These are phyloP conservation scores for Leccinum aurantiacum DNA, from an alignment of 768 basidiomycete species.

Conservation along the genomic window DNA sequence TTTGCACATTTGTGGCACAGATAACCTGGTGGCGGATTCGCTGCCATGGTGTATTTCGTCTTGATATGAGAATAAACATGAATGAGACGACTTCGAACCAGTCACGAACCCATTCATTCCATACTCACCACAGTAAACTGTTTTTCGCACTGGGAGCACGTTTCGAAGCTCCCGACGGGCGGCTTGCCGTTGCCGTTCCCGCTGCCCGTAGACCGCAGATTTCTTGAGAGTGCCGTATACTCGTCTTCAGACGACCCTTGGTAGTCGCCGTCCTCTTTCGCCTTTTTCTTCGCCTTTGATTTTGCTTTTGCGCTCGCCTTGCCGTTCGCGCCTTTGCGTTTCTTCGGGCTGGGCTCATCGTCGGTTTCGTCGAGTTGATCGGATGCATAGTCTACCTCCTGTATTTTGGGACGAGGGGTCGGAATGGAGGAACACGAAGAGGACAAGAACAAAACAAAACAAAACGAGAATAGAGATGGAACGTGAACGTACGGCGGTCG, in stretches of 20 bases:
- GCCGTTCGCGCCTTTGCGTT: constrained; percentile 52
- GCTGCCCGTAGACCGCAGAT: constrained; percentile 37
- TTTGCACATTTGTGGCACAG: constrained; percentile 87
- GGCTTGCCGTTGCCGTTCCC: constrained; percentile 47
- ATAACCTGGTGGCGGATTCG: constrained; percentile 67
- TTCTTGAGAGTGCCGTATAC: constrained; percentile 65
- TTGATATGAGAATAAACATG: constrained; percentile 26
- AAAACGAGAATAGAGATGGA: not conserved
- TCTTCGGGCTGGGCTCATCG: constrained; percentile 46
- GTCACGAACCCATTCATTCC: not conserved
- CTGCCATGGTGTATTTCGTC: constrained; percentile 86
- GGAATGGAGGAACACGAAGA: not conserved
- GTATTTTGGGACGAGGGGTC: not conserved
- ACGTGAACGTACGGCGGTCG: constrained; percentile 12
- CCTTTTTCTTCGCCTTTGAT: constrained; percentile 38
- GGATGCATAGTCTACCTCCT: constrained; percentile 56
- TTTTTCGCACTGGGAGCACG: constrained; percentile 79
- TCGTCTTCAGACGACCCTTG: constrained; percentile 59
- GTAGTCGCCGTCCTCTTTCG: constrained; percentile 48
- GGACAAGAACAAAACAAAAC: not conserved
- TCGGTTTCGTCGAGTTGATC: constrained; percentile 73
- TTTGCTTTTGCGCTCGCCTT: constrained; percentile 41
- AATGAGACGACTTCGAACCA: not conserved
- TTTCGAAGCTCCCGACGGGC: constrained; percentile 73
- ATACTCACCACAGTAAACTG: constrained; percentile 83